A percentile compares a stretch with the other conserved stretches of the same genome.
Evolutionary conservation across 768 basidiomycete genomes (phyloP).

Genomic region (Imleria badia): DNA sequence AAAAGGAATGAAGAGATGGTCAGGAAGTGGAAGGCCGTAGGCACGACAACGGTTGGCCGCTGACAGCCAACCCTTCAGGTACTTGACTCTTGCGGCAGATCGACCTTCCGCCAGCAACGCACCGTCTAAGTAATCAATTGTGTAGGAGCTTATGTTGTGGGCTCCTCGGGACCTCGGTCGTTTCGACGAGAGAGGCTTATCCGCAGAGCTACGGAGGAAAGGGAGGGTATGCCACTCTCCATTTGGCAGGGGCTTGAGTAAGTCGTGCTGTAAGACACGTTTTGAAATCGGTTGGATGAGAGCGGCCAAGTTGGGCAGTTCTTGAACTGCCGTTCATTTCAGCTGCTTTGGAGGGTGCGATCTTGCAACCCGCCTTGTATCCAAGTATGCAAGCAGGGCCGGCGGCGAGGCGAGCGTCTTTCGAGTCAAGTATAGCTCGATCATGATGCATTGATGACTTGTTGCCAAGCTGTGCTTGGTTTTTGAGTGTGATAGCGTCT

Average conservation of each 20-base stretch:
- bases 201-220: neutral
- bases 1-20: neutral
- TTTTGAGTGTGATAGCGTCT: neutral
- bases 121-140: neutral
- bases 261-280: too few relatives aligned
- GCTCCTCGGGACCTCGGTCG: slow-evolving; percentile 17
- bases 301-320: too few relatives aligned
- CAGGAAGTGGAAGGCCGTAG: slow-evolving; percentile 1
- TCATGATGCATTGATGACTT: neutral
- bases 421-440: neutral
- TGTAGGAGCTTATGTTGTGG: neutral
- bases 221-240: neutral
- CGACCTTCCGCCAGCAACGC: neutral
- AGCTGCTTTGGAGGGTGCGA: too few relatives aligned
- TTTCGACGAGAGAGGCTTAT: neutral
- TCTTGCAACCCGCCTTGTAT: too few relatives aligned
- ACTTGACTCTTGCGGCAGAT: slow-evolving; percentile 1
- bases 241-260: neutral
- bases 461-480: neutral
- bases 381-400: too few relatives aligned
- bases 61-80: neutral
- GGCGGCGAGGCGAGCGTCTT: neutral
- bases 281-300: too few relatives aligned
- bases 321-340: neutral
- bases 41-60: slow-evolving; percentile 6